Conservation (phyloP, 768 basidiomycete species). For the Kwoniella mangroviensis region DNA sequence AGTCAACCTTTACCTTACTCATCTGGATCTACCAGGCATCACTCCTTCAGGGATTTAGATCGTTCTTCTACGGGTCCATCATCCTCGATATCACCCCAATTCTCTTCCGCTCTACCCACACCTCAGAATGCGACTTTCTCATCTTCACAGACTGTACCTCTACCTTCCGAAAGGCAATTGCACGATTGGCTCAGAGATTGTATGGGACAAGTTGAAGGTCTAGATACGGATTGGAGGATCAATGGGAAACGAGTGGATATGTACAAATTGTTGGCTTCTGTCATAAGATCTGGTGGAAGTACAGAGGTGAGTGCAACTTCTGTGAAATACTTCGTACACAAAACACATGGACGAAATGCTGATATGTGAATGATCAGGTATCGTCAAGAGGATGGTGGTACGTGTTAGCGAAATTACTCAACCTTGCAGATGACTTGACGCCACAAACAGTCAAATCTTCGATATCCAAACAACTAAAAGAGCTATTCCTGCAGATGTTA, state of each 20-base stretch:
- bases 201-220: constrained; percentile 29
- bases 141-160: constrained; percentile 16
- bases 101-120: constrained; percentile 7
- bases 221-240: constrained; percentile 35
- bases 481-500: constrained; percentile 25
- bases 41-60: constrained; percentile 13
- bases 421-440: constrained; percentile 19
- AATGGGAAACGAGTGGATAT: constrained; percentile 31
- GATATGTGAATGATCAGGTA: constrained; percentile 14
- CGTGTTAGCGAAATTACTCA: constrained; percentile 27
- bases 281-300: constrained; percentile 39
- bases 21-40: neutral
- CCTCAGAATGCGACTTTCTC: constrained; percentile 3
- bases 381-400: constrained; percentile 35
- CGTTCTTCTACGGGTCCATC: constrained; percentile 10
- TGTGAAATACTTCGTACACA: neutral
- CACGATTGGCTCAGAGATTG: constrained; percentile 37
- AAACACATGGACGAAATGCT: neutral
- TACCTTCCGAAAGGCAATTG: constrained; percentile 40
- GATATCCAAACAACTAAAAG: constrained; percentile 18
- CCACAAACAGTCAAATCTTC: constrained; percentile 2
- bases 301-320: constrained; percentile 20
- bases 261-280: constrained; percentile 33
- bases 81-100: constrained; percentile 18
- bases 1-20: neutral